Percentiles rank a stretch among this genome's conserved stretches.
Evolutionary conservation across 129 eudicot genomes (phyloP).

Genomic region (Helianthus tuberosus): DNA sequence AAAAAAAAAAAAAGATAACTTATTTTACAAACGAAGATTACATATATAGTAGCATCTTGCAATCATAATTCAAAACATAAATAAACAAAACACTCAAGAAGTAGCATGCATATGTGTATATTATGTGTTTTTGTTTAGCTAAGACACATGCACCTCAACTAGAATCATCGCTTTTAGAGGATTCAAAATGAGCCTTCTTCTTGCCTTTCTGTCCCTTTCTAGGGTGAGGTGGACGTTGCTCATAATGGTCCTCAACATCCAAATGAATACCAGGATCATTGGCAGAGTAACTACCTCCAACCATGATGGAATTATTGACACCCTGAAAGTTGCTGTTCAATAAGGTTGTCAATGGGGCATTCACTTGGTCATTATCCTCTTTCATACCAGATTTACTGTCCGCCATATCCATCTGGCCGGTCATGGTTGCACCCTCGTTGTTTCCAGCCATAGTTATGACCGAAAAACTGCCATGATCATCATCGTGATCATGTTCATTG

Average conservation of each 20-base stretch:
- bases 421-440: slow-evolving; percentile 86
- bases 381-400: slow-evolving; percentile 3
- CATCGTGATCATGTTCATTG: slow-evolving; percentile 28
- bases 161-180: slow-evolving; percentile 26
- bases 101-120: background rate
- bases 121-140: background rate
- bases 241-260: slow-evolving; percentile 57
- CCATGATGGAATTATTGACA: slow-evolving; percentile 80
- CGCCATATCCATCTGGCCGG: slow-evolving; percentile 39
- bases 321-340: slow-evolving; percentile 78
- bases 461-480: slow-evolving; percentile 37
- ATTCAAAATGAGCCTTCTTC: slow-evolving; percentile 27
- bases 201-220: slow-evolving; percentile 32
- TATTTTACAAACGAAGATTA: background rate
- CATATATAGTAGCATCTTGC: background rate
- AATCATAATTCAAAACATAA: background rate
- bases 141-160: background rate
- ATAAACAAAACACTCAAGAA: slow-evolving; percentile 3
- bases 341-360: slow-evolving; percentile 32
- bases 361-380: slow-evolving; percentile 22
- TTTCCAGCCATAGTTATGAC: slow-evolving; percentile 77
- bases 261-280: slow-evolving; percentile 89
- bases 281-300: slow-evolving; percentile 64
- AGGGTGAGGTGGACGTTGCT: background rate
- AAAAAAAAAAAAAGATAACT: background rate